Base-by-base conservation (phyloP, 306 rosid species). In the Abrus precatorius region DNA sequence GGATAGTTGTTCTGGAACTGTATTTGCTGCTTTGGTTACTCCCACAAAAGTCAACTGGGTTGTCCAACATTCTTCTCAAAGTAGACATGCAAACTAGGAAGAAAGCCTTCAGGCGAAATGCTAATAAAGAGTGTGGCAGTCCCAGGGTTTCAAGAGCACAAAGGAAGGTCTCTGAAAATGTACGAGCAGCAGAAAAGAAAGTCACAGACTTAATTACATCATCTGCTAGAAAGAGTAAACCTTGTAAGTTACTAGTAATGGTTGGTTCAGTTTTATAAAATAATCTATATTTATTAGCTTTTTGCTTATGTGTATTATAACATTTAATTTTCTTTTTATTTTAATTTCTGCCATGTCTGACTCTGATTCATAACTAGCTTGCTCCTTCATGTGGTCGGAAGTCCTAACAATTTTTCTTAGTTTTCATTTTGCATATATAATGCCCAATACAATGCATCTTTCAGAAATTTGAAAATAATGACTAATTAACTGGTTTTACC, bases 21-120 rank as follows among this genome's bases (percentile, higher is more conserved):
- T 68, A 28, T 75, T 83, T 82, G 30, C 62, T 67, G 70, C 65
- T 78, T 79, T 54, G 52, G 79, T 38, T 50, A 70, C 76, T 65
- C 38, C 75, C 56, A 47, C 85, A 29, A 12, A 74, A 85, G 40
- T 66, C 27, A 72, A 81, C 55, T 38, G 28, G 79, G 65, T 49
- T 0, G 62, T 12, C n/a, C 57, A 53, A 10, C 59, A 32, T 84
- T 74, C 63, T 50, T 69, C 41, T 59, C 50, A 38, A 73, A 76
- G 76, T 82, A 20, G 78, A 88, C 83, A 89, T 94, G 98, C 97
- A 87, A 84, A 89, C 92, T 29, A 92, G 86, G 93, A 92, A 89
- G 83, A 92, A 91, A 69, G 53, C 85, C 71, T 74, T 81, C 14
- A 87, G 89, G 80, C 84, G 88, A 86, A 75, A 82, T 80, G 82